phyloP scores from a whole-genome alignment of 164 flowering plant genomes.

The Berberis thunbergii region DNA sequence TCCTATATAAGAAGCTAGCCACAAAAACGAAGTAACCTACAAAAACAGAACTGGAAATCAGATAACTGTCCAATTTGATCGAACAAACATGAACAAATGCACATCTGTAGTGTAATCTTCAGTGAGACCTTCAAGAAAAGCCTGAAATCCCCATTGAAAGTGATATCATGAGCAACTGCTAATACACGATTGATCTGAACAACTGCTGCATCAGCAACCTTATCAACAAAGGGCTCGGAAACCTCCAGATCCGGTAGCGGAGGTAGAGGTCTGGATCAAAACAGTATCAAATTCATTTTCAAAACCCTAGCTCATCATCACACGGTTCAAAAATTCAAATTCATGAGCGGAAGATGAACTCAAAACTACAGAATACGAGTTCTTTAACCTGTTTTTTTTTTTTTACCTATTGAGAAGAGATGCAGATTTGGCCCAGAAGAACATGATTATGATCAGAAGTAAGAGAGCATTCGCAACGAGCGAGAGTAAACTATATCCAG shows the following conservation, averaged over 20 bases:
- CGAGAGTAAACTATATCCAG: constrained; percentile 48
- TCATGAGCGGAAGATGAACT: not conserved
- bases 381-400: too few relatives aligned
- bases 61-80: not conserved
- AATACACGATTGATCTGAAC: constrained; percentile 43
- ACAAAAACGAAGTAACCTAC: constrained; percentile 52
- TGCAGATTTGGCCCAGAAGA: constrained; percentile 86
- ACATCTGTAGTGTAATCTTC: too few relatives aligned
- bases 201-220: constrained; percentile 33
- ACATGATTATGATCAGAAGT: constrained; percentile 59
- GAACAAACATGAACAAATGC: not conserved
- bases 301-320: not conserved
- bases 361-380: too few relatives aligned
- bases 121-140: constrained; percentile 50
- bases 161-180: constrained; percentile 53
- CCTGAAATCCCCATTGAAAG: constrained; percentile 46
- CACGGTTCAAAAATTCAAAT: not conserved
- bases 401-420: constrained; percentile 63
- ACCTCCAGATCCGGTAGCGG: constrained; percentile 78
- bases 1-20: constrained; percentile 61
- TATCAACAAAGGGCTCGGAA: constrained; percentile 44
- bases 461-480: constrained; percentile 55
- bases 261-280: constrained; percentile 68
- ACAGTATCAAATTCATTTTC: not conserved
- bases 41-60: not conserved